Conservation (phyloP, 2,329 filamentous ascomycete species). For the Nemania sp. region DNA sequence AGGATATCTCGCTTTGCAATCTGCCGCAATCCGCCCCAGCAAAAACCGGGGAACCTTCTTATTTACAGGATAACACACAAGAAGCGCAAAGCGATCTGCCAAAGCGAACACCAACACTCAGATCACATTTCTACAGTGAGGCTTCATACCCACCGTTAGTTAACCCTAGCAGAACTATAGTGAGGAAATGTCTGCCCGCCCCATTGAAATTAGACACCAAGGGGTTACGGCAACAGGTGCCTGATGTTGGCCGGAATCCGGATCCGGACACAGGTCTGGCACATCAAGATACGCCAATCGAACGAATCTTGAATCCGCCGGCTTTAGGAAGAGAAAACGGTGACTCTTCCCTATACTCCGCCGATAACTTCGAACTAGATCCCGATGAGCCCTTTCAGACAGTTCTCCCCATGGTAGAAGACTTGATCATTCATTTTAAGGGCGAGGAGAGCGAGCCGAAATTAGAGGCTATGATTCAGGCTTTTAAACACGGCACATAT, state of each 20-base stretch:
- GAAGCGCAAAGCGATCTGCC: conserved; percentile 12
- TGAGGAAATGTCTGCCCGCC: conserved; percentile 44
- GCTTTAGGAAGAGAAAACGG: conserved; percentile 53
- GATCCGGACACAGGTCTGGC: conserved; percentile 46
- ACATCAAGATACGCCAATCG: conserved; percentile 40
- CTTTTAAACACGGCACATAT: conserved; percentile 58
- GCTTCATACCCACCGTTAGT: conserved; percentile 39
- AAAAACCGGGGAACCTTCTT: conserved; percentile 7
- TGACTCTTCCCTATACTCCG: conserved; percentile 30
- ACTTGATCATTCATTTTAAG: conserved; percentile 67
- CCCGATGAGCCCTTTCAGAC: conserved; percentile 53
- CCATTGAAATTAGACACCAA: conserved; percentile 43
- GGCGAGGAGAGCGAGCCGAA: conserved; percentile 57
- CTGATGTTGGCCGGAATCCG: conserved; percentile 41
- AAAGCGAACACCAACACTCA: conserved; percentile 34
- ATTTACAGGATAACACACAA: neutral
- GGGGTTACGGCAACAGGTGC: conserved; percentile 22
- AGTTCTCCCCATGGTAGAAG: conserved; percentile 66
- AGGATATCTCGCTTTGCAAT: conserved; percentile 46
- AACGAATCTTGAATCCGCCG: conserved; percentile 55
- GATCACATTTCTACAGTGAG: conserved; percentile 42
- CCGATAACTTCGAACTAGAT: conserved; percentile 35
- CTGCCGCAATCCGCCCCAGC: conserved; percentile 28
- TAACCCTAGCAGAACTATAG: conserved; percentile 42
- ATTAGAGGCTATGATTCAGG: conserved; percentile 61